Evolutionary conservation across 257 asterid genomes (phyloP).

Genomic region (Linaria vulgaris): DNA sequence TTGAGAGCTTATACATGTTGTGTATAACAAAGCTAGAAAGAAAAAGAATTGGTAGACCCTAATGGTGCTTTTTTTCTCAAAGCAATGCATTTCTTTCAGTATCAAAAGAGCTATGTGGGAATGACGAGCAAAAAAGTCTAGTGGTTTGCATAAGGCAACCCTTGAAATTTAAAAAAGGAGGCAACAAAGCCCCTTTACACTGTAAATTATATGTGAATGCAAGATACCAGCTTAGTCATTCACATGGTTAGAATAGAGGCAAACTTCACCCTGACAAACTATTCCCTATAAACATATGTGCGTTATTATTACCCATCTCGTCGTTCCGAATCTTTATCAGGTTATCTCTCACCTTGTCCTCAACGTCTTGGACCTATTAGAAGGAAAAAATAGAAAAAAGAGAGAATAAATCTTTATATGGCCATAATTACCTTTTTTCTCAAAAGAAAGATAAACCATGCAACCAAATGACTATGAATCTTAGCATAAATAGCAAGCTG

Average conservation of each 20-base stretch:
- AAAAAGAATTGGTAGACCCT: constrained; percentile 14
- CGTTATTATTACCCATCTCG: constrained; percentile 48
- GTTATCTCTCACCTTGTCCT: constrained; percentile 66
- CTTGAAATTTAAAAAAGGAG: no score
- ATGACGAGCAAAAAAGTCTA: no score
- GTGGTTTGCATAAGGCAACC: no score
- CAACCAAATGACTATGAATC: background rate
- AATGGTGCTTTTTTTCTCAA: constrained; percentile 6
- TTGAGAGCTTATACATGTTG: background rate
- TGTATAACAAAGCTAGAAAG: constrained; percentile 3
- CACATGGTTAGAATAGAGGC: background rate
- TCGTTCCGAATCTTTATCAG: constrained; percentile 63
- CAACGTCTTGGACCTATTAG: constrained; percentile 66
- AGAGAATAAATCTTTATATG: constrained; percentile 9
- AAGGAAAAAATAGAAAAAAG: constrained; percentile 17
- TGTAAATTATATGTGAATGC: no score
- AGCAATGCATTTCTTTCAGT: background rate
- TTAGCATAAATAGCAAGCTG: background rate
- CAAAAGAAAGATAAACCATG: background rate
- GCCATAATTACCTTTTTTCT: background rate
- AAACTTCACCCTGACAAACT: constrained; percentile 11
- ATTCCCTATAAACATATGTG: background rate
- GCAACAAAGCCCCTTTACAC: no score
- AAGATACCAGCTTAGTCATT: background rate
- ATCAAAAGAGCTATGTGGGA: no score